A percentile compares a stretch with the other conserved stretches of the same genome.
These are phyloP conservation scores for Thelonectria olida DNA, from an alignment of 2,329 filamentous ascomycete species.

Conservation along the genomic window DNA sequence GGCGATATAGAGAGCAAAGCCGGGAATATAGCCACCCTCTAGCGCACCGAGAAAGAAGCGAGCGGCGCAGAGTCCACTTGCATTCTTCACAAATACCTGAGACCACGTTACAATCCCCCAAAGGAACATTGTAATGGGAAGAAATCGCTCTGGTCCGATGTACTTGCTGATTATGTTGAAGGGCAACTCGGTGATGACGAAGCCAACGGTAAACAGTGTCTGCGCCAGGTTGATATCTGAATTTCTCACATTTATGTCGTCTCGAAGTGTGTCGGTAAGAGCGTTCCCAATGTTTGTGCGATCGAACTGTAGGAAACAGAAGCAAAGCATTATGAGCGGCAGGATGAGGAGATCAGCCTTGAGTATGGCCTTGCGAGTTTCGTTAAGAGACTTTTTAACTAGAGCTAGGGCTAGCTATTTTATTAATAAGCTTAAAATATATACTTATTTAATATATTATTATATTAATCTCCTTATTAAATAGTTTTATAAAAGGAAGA, in stretches of 20 bases:
- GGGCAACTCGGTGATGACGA: slow-evolving; percentile 54
- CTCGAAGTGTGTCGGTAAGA: slow-evolving; percentile 59
- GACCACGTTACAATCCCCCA: slow-evolving; percentile 43
- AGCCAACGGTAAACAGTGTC: slow-evolving; percentile 60
- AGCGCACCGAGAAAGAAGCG: slow-evolving; percentile 43
- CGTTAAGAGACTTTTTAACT: slow-evolving; percentile 26
- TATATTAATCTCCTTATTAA: not conserved
- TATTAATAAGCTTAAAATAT: not conserved
- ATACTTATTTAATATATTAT: not conserved
- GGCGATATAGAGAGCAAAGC: slow-evolving; percentile 43
- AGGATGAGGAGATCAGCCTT: slow-evolving; percentile 42
- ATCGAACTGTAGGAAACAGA: slow-evolving; percentile 46
- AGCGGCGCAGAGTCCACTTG: slow-evolving; percentile 34
- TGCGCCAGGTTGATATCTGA: slow-evolving; percentile 62
- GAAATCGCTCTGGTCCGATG: slow-evolving; percentile 40
- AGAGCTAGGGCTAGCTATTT: not conserved
- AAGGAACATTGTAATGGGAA: slow-evolving; percentile 42
- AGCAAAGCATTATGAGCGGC: slow-evolving; percentile 43
- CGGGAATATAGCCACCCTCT: slow-evolving; percentile 45
- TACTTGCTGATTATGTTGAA: slow-evolving; percentile 43
- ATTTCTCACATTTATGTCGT: slow-evolving; percentile 58
- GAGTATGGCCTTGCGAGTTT: slow-evolving; percentile 26
- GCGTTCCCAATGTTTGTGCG: slow-evolving; percentile 58
- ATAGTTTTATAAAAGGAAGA: not conserved
- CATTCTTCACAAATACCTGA: slow-evolving; percentile 41